Evolutionary conservation across 2,329 filamentous ascomycete species (phyloP), one percentile per base, ranked within the genome.

Genomic region (Neurospora sp.): DNA sequence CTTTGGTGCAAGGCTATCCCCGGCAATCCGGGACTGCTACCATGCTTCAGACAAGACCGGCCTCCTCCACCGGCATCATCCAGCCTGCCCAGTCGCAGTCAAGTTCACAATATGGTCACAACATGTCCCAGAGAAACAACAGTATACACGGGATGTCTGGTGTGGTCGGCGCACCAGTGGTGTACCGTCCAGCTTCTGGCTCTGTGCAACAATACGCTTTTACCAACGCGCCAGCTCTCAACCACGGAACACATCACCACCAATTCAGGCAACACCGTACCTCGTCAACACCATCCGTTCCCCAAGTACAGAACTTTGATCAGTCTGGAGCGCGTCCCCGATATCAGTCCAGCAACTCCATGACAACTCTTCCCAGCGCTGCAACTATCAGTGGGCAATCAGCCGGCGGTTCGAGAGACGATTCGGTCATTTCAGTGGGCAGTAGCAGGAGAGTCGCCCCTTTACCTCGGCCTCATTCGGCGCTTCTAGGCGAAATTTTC

Each of bases 171-270:
- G 76, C 79, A 43, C 81, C 82, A 52, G 78, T 82, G 58, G 83
- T 80, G 69, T 91, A 88, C 78, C 87, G 85, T 76, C 84, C 84
- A 72, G 85, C 82, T 73, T 81, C 84, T 40, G 83, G 83, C 33
- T 87, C 90, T 15, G 87, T 92, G 72, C 90, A 93, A 77, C 91
- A 91, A 9, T 94, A 93, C 80, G 90, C 91, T 58, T 93, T 93
- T 77, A 91, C 88, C 2, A 86, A 84, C 75, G 90, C 90, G n/a
- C 90, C 91, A 33, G 89, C 84, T 73, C 80, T 92, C 74, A 85
- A 86, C 72, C 86, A 84, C 71, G 80, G 79, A 66, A 81, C 82
- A 72, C 81, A 85, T 73, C 86, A 87, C 81, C 84, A 86, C 72
- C 83, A 84, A 58, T 80, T 81, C 52, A 79, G 80, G n/a, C 75